phyloP scores from a whole-genome alignment of 768 basidiomycete species.

The Mycena latifolia region DNA sequence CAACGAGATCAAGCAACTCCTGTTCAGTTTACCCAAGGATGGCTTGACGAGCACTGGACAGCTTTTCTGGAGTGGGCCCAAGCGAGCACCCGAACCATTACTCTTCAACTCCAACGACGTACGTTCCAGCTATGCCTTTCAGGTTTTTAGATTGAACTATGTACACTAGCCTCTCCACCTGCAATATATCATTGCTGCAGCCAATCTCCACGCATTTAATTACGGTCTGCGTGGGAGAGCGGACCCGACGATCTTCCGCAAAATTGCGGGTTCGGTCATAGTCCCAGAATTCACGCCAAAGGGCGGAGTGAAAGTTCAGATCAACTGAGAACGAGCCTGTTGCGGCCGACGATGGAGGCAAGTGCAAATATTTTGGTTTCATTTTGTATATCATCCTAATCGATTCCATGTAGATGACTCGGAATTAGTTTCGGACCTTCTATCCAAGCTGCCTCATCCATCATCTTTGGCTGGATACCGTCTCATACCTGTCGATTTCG shows the following conservation, averaged over 20 bases:
- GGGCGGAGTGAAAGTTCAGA: slow-evolving; percentile 92
- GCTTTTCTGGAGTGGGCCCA: slow-evolving; percentile 99
- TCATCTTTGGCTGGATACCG: slow-evolving; percentile 97
- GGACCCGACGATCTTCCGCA: slow-evolving; percentile 84
- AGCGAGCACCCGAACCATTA: slow-evolving; percentile 94
- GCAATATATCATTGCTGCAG: slow-evolving; percentile 90
- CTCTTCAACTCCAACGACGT: slow-evolving; percentile 91
- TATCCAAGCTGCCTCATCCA: slow-evolving; percentile 84
- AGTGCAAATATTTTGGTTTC: slow-evolving; percentile 36
- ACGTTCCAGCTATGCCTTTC: slow-evolving; percentile 46
- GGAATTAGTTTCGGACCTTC: slow-evolving; percentile 63
- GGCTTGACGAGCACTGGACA: slow-evolving; percentile 91
- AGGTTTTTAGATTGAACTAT: slow-evolving; percentile 22
- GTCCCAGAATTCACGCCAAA: slow-evolving; percentile 95
- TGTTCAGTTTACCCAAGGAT: slow-evolving; percentile 96
- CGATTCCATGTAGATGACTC: slow-evolving; percentile 66
- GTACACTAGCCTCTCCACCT: slow-evolving; percentile 82
- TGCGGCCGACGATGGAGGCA: slow-evolving; percentile 60
- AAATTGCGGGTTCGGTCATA: slow-evolving; percentile 83
- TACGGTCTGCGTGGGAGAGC: slow-evolving; percentile 95
- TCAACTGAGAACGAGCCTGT: slow-evolving; percentile 94
- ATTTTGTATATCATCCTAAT: slow-evolving; percentile 1
- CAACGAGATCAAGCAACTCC: slow-evolving; percentile 92
- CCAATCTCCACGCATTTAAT: slow-evolving; percentile 98
- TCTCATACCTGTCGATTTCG: slow-evolving; percentile 94